Evolutionary conservation across 306 rosid genomes (phyloP).

Genomic region (Cercis canadensis): DNA sequence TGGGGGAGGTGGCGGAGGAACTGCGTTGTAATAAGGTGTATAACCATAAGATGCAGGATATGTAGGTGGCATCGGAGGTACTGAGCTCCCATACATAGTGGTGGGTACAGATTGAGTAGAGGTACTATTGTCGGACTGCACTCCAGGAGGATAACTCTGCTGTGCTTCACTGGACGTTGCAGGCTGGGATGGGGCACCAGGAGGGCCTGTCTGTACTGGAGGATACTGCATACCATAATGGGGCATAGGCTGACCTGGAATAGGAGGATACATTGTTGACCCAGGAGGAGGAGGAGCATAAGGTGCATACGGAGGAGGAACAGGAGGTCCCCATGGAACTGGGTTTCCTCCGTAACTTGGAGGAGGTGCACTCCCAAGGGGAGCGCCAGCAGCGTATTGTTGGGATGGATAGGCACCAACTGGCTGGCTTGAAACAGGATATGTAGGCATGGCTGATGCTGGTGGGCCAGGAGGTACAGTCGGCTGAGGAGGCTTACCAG

Average conservation of each 20-base stretch:
- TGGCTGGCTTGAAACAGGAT: constrained; percentile 78
- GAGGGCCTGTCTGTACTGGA: constrained; percentile 73
- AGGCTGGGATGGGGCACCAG: constrained; percentile 82
- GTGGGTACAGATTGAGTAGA: constrained; percentile 58
- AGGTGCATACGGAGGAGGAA: constrained; percentile 74
- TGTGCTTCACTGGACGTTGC: constrained; percentile 70
- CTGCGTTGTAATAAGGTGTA: constrained; percentile 76
- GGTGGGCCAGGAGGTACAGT: constrained; percentile 90
- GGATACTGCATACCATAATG: constrained; percentile 83
- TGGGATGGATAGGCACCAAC: constrained; percentile 88
- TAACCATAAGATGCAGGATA: constrained; percentile 84
- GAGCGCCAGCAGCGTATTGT: constrained; percentile 80
- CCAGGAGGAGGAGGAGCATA: constrained; percentile 96
- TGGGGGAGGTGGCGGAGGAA: constrained; percentile 81
- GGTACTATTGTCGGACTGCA: constrained; percentile 70
- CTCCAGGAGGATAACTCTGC: constrained; percentile 90
- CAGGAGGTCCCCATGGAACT: constrained; percentile 98
- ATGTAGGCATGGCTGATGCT: constrained; percentile 68
- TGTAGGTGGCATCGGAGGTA: constrained; percentile 66
- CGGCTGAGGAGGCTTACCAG: constrained; percentile 99
- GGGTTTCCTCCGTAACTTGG: constrained; percentile 65
- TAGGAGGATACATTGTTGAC: constrained; percentile 80
- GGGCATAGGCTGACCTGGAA: constrained; percentile 80
- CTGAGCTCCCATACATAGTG: constrained; percentile 63
- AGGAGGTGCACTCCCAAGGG: constrained; percentile 74